phyloP scores from a whole-genome alignment of 768 basidiomycete species.

The Antrodiella citrinella region DNA sequence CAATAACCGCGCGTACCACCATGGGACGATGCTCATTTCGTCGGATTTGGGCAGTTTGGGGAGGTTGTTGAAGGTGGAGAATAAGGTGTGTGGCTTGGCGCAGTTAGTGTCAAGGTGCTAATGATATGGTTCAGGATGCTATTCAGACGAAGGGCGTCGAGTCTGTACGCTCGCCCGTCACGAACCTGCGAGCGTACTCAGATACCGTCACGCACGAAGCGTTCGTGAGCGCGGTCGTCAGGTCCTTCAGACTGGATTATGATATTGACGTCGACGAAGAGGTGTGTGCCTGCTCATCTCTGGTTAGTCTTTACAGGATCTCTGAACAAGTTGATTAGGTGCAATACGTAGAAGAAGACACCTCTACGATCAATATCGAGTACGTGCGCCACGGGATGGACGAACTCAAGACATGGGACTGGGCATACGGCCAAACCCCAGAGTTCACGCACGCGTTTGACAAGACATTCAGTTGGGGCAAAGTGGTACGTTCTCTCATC shows the following conservation, averaged over 20 bases:
- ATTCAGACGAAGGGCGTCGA: conserved; percentile 83
- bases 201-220: conserved; percentile 49
- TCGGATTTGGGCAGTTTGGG: conserved; percentile 68
- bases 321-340: conserved; percentile 8
- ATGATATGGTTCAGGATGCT: conserved; percentile 41
- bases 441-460: conserved; percentile 69
- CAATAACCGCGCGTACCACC: conserved; percentile 87
- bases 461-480: conserved; percentile 30
- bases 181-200: conserved; percentile 61
- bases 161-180: conserved; percentile 89
- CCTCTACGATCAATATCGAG: conserved; percentile 35
- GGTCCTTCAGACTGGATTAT: conserved; percentile 61
- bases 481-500: conserved; percentile 24
- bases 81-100: conserved; percentile 34
- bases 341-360: conserved; percentile 34
- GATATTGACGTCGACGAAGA: conserved; percentile 27
- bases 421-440: conserved; percentile 90
- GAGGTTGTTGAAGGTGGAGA: conserved; percentile 55
- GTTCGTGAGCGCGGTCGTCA: conserved; percentile 63
- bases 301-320: too few species aligned
- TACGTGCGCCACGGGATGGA: conserved; percentile 63
- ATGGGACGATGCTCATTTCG: conserved; percentile 96
- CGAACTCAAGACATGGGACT: conserved; percentile 89
- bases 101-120: neutral
- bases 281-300: too few species aligned